phyloP scores from a whole-genome alignment of 192 early-diverging fungal species.

The Coemansia sp. region DNA sequence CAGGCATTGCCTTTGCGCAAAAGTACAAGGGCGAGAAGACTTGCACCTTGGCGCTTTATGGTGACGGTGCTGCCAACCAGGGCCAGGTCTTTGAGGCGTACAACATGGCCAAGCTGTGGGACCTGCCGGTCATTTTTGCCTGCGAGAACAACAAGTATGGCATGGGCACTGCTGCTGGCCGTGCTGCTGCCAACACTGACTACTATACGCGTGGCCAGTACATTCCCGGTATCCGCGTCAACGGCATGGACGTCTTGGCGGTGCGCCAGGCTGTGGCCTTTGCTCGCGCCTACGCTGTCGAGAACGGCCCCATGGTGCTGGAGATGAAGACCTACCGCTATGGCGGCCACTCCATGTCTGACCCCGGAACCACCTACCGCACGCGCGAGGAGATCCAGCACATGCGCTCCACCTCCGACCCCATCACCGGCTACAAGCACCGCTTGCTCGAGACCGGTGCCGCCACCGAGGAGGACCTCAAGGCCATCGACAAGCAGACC shows the following conservation, averaged over 20 bases:
- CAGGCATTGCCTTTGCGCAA: slow-evolving; percentile 89
- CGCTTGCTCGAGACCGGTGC: slow-evolving; percentile 73
- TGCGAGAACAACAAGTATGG: slow-evolving; percentile 99
- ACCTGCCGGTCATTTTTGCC: slow-evolving; percentile 88
- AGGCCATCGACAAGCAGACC: slow-evolving; percentile 93
- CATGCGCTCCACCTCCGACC: slow-evolving; percentile 93
- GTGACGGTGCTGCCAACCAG: slow-evolving; percentile 98
- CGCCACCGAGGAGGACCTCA: slow-evolving; percentile 85
- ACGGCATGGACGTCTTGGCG: slow-evolving; percentile 95
- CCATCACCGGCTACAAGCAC: slow-evolving; percentile 92
- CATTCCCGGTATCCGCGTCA: slow-evolving; percentile 92
- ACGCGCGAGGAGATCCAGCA: slow-evolving; percentile 99
- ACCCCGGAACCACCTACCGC: slow-evolving; percentile 99
- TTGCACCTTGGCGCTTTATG: slow-evolving; percentile 91
- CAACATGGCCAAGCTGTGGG: slow-evolving; percentile 99
- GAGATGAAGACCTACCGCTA: slow-evolving; percentile 99
- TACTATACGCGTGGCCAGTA: slow-evolving; percentile 97
- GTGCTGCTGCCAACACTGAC: slow-evolving; percentile 91
- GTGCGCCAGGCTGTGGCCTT: slow-evolving; percentile 83
- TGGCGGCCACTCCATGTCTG: slow-evolving; percentile 99
- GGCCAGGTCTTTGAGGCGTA: slow-evolving; percentile 99
- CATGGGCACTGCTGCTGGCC: slow-evolving; percentile 92
- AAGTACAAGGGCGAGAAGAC: slow-evolving; percentile 81
- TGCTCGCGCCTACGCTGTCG: slow-evolving; percentile 82
- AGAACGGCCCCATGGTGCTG: slow-evolving; percentile 88